Evolutionary conservation across 2,329 filamentous ascomycete species (phyloP).

Genomic region (Penicillium nordicum): DNA sequence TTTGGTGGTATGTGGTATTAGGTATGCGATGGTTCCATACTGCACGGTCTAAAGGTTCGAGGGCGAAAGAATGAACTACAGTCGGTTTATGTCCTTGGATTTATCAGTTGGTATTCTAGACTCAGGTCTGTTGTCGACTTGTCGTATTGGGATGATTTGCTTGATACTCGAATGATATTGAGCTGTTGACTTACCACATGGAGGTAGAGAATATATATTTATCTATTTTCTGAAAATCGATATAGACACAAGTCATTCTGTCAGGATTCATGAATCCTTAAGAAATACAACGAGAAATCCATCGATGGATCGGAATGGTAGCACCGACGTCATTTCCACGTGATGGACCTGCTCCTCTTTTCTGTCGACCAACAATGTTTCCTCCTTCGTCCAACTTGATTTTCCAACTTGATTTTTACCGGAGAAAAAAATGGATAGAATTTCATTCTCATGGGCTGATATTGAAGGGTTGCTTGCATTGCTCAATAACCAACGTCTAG

Average conservation of each 20-base stretch:
- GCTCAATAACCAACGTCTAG: conserved; percentile 10
- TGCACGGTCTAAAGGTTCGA: not conserved
- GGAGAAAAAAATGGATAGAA: not conserved
- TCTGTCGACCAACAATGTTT: conserved; percentile 1
- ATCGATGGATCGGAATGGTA: not conserved
- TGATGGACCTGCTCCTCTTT: conserved; percentile 6
- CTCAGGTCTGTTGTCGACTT: not conserved
- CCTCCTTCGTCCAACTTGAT: not conserved
- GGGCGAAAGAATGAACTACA: not conserved
- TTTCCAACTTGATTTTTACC: not conserved
- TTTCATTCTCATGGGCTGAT: not conserved
- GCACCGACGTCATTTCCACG: conserved; percentile 21
- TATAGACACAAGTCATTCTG: not conserved
- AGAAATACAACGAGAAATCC: not conserved
- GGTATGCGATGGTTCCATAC: not conserved
- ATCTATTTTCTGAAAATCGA: not conserved
- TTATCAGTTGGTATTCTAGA: not conserved
- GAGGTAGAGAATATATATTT: not conserved
- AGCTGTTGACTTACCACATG: not conserved
- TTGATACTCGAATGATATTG: not conserved
- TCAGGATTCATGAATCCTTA: not conserved
- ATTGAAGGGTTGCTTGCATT: not conserved
- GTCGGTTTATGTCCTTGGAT: not conserved
- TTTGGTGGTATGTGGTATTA: not conserved
- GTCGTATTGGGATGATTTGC: not conserved